Conservation (phyloP, 345 rosid genomes). For the Arabidopsis suecica region DNA sequence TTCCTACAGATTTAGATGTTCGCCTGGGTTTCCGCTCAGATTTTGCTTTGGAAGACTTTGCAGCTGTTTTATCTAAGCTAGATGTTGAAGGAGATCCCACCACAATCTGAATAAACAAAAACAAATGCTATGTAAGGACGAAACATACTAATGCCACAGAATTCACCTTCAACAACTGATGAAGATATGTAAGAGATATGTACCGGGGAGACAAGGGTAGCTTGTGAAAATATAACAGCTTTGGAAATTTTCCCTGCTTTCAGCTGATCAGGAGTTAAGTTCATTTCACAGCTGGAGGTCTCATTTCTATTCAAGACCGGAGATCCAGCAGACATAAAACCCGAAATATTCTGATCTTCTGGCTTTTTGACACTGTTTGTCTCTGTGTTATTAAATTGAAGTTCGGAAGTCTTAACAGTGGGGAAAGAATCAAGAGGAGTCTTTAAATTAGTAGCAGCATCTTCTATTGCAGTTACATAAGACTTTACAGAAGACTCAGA, state of each 20-base stretch:
- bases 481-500: slow-evolving; percentile 48
- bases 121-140: slow-evolving; percentile 12
- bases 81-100: slow-evolving; percentile 65
- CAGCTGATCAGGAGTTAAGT: slow-evolving; percentile 55
- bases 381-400: slow-evolving; percentile 48
- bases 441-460: slow-evolving; percentile 46
- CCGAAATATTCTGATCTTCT: slow-evolving; percentile 43
- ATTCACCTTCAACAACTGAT: slow-evolving; percentile 11
- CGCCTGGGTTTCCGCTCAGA: slow-evolving; percentile 79
- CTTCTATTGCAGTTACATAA: slow-evolving; percentile 46
- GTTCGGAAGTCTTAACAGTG: slow-evolving; percentile 46
- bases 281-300: slow-evolving; percentile 55
- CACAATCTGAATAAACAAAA: slow-evolving; percentile 54
- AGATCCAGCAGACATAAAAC: slow-evolving; percentile 45
- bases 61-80: slow-evolving; percentile 50
- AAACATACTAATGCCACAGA: slow-evolving; percentile 6
- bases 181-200: slow-evolving; percentile 13
- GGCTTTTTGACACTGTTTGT: slow-evolving; percentile 48
- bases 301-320: slow-evolving; percentile 49
- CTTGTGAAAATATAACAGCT: slow-evolving; percentile 48
- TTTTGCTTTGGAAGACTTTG: slow-evolving; percentile 60
- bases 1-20: slow-evolving; percentile 65
- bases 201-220: slow-evolving; percentile 54
- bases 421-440: slow-evolving; percentile 55
- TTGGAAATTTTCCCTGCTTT: slow-evolving; percentile 55